These are phyloP conservation scores for Aspergillus eucalypticola DNA, from an alignment of 2,329 filamentous ascomycete species.

Conservation along the genomic window DNA sequence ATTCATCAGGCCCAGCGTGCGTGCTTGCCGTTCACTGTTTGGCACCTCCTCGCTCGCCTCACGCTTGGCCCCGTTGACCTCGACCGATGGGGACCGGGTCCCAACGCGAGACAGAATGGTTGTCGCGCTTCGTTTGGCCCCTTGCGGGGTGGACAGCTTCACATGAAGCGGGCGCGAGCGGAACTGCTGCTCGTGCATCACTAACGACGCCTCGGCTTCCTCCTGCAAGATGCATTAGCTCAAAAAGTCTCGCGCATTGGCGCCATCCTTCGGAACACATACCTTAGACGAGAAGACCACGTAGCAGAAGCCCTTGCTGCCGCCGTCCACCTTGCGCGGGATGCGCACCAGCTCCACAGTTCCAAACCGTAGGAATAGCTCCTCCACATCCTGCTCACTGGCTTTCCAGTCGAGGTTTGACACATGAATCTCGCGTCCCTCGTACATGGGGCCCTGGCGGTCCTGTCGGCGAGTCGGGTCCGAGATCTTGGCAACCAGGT, in stretches of 20 bases:
- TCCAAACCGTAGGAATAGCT: constrained; percentile 74
- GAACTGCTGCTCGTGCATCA: constrained; percentile 71
- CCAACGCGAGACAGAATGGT: constrained; percentile 46
- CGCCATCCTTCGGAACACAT: constrained; percentile 6
- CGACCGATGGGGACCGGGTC: constrained; percentile 38
- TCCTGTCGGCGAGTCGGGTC: constrained; percentile 76
- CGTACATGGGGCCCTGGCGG: constrained; percentile 77
- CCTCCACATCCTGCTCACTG: constrained; percentile 67
- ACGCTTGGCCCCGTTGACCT: constrained; percentile 32
- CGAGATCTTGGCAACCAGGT: constrained; percentile 77
- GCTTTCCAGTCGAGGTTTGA: constrained; percentile 65
- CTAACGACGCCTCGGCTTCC: constrained; percentile 64
- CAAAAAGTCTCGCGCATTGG: not conserved
- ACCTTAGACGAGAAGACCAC: constrained; percentile 71
- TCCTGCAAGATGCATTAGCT: constrained; percentile 46
- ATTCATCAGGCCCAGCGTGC: constrained; percentile 79
- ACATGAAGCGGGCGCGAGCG: constrained; percentile 69
- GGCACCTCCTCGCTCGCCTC: constrained; percentile 42
- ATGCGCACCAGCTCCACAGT: constrained; percentile 71
- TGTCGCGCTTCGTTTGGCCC: constrained; percentile 46
- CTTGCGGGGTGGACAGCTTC: constrained; percentile 51
- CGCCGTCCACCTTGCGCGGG: constrained; percentile 66
- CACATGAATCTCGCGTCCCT: constrained; percentile 83
- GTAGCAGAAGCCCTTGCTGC: constrained; percentile 76
- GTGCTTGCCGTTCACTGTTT: constrained; percentile 54